phyloP scores from a whole-genome alignment of 805 yeast species.

The Schwanniomyces yamadae region DNA sequence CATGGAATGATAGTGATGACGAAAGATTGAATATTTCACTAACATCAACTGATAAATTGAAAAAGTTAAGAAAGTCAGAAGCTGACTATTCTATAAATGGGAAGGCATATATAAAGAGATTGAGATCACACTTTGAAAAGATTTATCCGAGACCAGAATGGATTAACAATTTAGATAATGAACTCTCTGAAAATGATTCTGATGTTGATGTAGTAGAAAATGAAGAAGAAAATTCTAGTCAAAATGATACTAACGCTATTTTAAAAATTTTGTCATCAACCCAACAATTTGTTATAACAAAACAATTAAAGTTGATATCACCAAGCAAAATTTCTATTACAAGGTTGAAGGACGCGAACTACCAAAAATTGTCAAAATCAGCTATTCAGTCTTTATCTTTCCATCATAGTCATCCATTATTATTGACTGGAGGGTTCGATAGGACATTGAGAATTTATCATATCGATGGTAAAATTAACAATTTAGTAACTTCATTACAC shows the following conservation, averaged over 20 bases:
- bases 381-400: constrained; percentile 85
- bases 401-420: constrained; percentile 80
- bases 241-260: constrained; percentile 30
- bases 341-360: constrained; percentile 86
- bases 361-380: constrained; percentile 62
- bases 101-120: constrained; percentile 56
- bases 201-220: constrained; percentile 17
- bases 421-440: constrained; percentile 92
- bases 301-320: constrained; percentile 59
- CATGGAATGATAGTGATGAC: constrained; percentile 92
- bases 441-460: constrained; percentile 83
- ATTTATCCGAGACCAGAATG: constrained; percentile 86
- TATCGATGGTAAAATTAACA: constrained; percentile 82
- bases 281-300: constrained; percentile 39
- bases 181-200: constrained; percentile 23
- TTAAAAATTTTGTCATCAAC: constrained; percentile 31
- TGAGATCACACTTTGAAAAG: constrained; percentile 68
- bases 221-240: constrained; percentile 21
- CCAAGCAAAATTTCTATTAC: constrained; percentile 69
- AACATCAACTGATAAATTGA: constrained; percentile 54
- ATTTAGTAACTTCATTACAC: constrained; percentile 78
- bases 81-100: constrained; percentile 57
- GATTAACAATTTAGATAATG: constrained; percentile 50
- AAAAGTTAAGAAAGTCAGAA: constrained; percentile 66
- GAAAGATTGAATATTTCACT: constrained; percentile 67